Evolutionary conservation across 768 basidiomycete genomes (phyloP), one percentile per base, ranked within the genome.

Genomic region (Podaxis sp.): DNA sequence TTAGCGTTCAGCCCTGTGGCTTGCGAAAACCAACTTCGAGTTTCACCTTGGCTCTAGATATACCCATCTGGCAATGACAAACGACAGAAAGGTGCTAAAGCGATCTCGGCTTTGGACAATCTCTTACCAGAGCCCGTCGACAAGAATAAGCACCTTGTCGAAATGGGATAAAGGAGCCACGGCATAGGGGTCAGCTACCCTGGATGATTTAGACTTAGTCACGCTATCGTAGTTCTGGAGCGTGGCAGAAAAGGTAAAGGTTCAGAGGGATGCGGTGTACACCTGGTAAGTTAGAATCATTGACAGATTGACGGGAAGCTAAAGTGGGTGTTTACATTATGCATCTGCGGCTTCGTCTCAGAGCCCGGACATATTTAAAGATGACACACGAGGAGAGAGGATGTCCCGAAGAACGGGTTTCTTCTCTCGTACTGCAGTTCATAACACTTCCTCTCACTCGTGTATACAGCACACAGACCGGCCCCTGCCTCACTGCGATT

Each of bases 271-370:
- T 38, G 48, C 51, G 30, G 54, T 56, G 54, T 56, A 56, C 44
- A 46, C 44, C 54, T 42, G 56, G 56, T 59, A 38, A 28, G 19
- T 51, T 15, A 49, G 48, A 59, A 59, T 28, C 51, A 15, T 24
- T 59, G 59, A 59, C 59, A 59, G 59, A 52, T 59, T 52, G 59
- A 51, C 59, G 59, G 49, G 59, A 59, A 30, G 48, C 59, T 59
- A 59, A 51, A 51, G 22, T 17, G 24, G 49, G 54, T 9, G 49
- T 11, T 22, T 51, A 22, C 24, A 28, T 28, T 24, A 12, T 51
- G 9, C 49, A 28, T 8, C 12, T 40, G 39, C 39, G 39, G 36
- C 26, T 24, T 40, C n/a, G 54, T 38, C 39, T 38, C 38, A 19
- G 36, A 40, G 24, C 7, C 19, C 9, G 12, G 13, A 12, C n/a